These are phyloP conservation scores for Cordyceps militaris DNA, from an alignment of 2,329 filamentous ascomycete species.

Conservation along the genomic window DNA sequence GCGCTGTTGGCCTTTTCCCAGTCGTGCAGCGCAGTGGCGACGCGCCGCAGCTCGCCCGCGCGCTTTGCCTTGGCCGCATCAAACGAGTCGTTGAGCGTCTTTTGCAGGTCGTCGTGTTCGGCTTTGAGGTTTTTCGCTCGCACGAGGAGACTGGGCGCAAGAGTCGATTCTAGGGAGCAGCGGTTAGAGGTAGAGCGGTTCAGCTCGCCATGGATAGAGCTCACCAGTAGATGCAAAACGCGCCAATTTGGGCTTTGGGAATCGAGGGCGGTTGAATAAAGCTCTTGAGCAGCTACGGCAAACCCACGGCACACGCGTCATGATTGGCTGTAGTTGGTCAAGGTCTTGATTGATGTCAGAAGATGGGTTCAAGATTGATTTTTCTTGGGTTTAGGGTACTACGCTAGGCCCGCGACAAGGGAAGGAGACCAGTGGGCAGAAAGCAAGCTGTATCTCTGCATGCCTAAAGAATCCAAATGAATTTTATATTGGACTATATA, in stretches of 20 bases:
- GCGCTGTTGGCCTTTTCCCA: slow-evolving; percentile 50
- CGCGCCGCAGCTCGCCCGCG: slow-evolving; percentile 52
- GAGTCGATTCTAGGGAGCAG: slow-evolving; percentile 20
- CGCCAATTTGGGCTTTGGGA: slow-evolving; percentile 20
- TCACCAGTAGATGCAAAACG: slow-evolving; percentile 29
- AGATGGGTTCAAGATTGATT: too few species aligned
- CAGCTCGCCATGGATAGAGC: neutral
- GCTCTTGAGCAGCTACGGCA: slow-evolving; percentile 29
- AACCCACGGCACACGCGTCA: slow-evolving; percentile 30
- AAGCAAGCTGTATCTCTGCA: too few species aligned
- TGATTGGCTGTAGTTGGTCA: slow-evolving; percentile 17
- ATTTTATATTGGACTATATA: too few species aligned
- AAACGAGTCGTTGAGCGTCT: slow-evolving; percentile 45
- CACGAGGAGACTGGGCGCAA: slow-evolving; percentile 50
- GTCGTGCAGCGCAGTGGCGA: slow-evolving; percentile 50
- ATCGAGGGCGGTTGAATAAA: slow-evolving; percentile 18
- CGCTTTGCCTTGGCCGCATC: slow-evolving; percentile 52
- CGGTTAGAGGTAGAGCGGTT: neutral
- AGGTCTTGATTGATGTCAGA: too few species aligned
- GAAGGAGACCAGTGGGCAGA: too few species aligned
- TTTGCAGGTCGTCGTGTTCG: slow-evolving; percentile 51
- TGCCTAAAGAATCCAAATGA: too few species aligned
- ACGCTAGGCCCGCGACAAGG: too few species aligned
- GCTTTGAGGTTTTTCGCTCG: slow-evolving; percentile 50
- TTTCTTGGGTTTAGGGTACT: too few species aligned